Evolutionary conservation across 805 yeast species (phyloP), one percentile per base, ranked within the genome.

Genomic region (Saccharomycopsis sp.): DNA sequence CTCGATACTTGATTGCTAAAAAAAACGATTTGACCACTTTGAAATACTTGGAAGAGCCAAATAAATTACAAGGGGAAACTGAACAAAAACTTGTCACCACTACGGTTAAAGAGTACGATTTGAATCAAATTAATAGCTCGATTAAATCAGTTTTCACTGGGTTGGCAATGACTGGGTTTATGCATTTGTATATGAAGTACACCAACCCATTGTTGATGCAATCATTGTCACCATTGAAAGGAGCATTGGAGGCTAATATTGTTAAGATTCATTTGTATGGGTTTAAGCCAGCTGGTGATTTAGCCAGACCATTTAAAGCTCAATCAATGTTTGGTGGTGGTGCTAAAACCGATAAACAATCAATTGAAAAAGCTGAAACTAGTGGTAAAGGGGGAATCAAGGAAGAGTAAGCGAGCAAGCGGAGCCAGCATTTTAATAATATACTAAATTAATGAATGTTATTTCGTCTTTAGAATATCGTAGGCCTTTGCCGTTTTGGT

Each of bases 161-260:
- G 53, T 62, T 89, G 56, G 96, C 95, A 58, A 87, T 93, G 95
- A 89, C 93, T 89, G 95, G 83, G 21, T 85, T 90, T 80, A 89
- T 90, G 97, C 98, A 93, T 67, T 60, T 93, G 51, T 90, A 90
- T 79, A 79, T 93, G 94, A 84, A 87, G 68, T 93, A 87, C 75
- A 88, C 97, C 65, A 88, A 93, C 69, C 98, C 98, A 49, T 76
- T 93, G 62, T 79, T 93, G 55, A 84, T 90, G 88, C 97, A 93
- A 72, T 80, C 89, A 53, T 77, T 93, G 56, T 77, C 94, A 43
- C 90, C 96, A 42, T 70, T 93, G 58, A 93, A 93, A 77, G 70
- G 85, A 56, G 95, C 95, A 38, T 67, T 87, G 45, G 97, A 93
- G 70, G 70, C 85, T 59, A 88, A 88, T 69, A 78, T 87, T 55